phyloP scores from a whole-genome alignment of 2,329 filamentous ascomycete species.

The Fusarium poae region DNA sequence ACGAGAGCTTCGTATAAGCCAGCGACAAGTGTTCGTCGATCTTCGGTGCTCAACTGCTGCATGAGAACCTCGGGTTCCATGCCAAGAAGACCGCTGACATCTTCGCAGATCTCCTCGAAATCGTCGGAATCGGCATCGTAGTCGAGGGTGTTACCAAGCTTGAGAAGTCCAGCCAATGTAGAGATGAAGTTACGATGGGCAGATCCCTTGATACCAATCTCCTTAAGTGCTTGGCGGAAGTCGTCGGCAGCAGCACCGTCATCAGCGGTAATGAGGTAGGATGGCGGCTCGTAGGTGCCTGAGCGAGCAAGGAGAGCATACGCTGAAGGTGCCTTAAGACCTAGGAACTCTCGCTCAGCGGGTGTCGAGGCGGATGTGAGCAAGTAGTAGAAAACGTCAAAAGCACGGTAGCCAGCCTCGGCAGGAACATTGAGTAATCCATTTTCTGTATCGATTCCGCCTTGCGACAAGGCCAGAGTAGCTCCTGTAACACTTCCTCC shows the following conservation, averaged over 20 bases:
- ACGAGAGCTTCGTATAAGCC: constrained; percentile 94
- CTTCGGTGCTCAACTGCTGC: constrained; percentile 83
- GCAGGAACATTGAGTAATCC: constrained; percentile 85
- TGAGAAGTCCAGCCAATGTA: constrained; percentile 85
- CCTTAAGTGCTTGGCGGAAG: constrained; percentile 86
- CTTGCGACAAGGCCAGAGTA: constrained; percentile 82
- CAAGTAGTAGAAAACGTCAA: constrained; percentile 98
- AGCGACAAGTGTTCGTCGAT: constrained; percentile 83
- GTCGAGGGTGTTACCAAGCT: constrained; percentile 90
- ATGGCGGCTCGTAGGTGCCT: constrained; percentile 85
- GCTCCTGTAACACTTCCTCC: constrained; percentile 82
- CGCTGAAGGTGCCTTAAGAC: constrained; percentile 79
- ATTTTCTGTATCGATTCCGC: constrained; percentile 85
- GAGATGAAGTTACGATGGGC: constrained; percentile 86
- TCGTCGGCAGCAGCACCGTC: constrained; percentile 94
- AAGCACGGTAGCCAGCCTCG: constrained; percentile 87
- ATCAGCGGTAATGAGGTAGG: constrained; percentile 91
- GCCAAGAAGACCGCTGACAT: constrained; percentile 87
- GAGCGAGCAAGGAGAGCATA: constrained; percentile 87
- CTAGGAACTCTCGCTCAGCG: constrained; percentile 88
- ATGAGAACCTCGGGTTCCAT: constrained; percentile 86
- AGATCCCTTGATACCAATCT: constrained; percentile 92
- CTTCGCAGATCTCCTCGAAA: constrained; percentile 88
- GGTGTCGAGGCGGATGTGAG: constrained; percentile 91
- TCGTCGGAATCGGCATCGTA: constrained; percentile 87